These are phyloP conservation scores for Neurospora tetraspora DNA, from an alignment of 495 filamentous ascomycete species.

Conservation along the genomic window DNA sequence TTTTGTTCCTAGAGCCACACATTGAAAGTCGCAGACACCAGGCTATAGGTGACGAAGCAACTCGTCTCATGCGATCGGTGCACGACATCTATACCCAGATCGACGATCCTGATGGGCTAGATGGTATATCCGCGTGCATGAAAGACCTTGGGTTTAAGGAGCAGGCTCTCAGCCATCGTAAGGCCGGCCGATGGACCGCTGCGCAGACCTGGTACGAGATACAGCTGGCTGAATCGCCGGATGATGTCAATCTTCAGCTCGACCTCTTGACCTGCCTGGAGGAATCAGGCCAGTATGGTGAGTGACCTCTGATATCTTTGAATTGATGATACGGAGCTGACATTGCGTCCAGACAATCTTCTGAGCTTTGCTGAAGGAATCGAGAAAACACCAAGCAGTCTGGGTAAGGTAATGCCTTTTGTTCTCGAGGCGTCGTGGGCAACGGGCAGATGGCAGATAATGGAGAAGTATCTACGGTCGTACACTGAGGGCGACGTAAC, in stretches of 20 bases:
- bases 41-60: constrained; percentile 29
- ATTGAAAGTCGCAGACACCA: constrained; percentile 51
- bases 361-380: constrained; percentile 76
- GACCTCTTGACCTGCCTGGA: constrained; percentile 82
- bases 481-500: constrained; percentile 40
- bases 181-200: constrained; percentile 93
- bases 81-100: constrained; percentile 95
- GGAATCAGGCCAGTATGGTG: constrained; percentile 85
- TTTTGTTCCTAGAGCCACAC: constrained; percentile 91
- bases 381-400: constrained; percentile 39
- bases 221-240: constrained; percentile 65
- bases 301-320: constrained; percentile 9
- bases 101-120: constrained; percentile 93
- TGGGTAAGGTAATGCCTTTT: constrained; percentile 59
- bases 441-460: constrained; percentile 65
- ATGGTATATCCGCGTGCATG: constrained; percentile 81
- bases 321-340: constrained; percentile 3
- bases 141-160: constrained; percentile 78
- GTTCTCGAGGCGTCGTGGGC: constrained; percentile 88
- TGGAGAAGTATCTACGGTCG: constrained; percentile 55
- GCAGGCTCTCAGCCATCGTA: constrained; percentile 82
- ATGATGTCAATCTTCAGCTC: constrained; percentile 65
- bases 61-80: constrained; percentile 58
- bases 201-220: constrained; percentile 97
- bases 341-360: constrained; percentile 53